phyloP scores from a whole-genome alignment of 1,284 basidiomycete species.

The Malassezia slooffiae region DNA sequence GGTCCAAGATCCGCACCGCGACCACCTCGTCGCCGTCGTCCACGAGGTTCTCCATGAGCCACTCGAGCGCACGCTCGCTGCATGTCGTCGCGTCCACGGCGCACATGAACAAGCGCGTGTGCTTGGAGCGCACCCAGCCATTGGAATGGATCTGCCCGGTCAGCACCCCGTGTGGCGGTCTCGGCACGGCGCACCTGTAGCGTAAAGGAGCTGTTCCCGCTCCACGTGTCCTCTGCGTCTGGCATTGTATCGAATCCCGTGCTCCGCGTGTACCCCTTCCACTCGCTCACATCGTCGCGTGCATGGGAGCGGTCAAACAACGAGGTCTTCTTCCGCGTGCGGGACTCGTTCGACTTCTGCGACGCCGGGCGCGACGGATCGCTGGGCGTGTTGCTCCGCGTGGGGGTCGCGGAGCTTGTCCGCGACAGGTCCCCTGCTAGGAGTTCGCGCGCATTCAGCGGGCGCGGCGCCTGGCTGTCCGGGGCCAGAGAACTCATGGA shows the following conservation, averaged over 20 bases:
- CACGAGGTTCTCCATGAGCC: constrained; percentile 63
- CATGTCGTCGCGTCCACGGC: constrained; percentile 67
- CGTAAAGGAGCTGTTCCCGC: constrained; percentile 36
- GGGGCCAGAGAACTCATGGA: no score
- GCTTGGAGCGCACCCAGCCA: constrained; percentile 65
- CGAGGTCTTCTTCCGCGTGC: no score
- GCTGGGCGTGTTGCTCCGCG: no score
- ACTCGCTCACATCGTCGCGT: not conserved
- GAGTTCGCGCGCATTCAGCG: no score
- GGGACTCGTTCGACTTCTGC: constrained; percentile 13
- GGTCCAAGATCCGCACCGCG: constrained; percentile 77
- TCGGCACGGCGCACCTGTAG: constrained; percentile 52
- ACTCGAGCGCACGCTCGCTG: constrained; percentile 36
- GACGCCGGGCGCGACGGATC: no score
- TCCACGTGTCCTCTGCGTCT: constrained; percentile 39
- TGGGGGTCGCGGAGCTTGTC: no score
- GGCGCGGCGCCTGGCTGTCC: no score
- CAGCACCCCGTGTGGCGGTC: no score
- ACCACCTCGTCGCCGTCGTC: constrained; percentile 92
- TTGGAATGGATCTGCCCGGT: constrained; percentile 62
- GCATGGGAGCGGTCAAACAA: constrained; percentile 7
- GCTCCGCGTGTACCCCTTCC: constrained; percentile 33
- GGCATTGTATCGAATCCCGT: constrained; percentile 46
- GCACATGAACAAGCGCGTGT: constrained; percentile 80
- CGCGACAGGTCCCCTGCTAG: no score